Conservation (phyloP, 768 basidiomycete species). For the Coprinopsis marcescibilis region DNA sequence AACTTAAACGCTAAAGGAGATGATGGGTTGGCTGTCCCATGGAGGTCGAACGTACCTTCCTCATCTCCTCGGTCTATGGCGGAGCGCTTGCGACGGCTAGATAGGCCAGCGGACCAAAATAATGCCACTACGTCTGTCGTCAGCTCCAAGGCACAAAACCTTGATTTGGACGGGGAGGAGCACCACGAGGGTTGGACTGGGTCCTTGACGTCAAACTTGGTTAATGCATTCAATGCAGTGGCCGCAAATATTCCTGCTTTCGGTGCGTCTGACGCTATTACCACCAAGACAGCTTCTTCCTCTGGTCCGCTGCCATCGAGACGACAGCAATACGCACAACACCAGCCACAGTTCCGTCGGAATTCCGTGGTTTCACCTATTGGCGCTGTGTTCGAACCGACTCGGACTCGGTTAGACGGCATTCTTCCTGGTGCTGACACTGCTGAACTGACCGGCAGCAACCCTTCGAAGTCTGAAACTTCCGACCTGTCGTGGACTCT, state of each 20-base stretch:
- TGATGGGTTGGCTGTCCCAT: conserved; percentile 24
- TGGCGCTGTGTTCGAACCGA: too few relatives aligned
- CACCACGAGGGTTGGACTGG: conserved; percentile 34
- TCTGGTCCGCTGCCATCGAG: not conserved
- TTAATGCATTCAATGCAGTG: conserved; percentile 45
- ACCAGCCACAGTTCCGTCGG: too few relatives aligned
- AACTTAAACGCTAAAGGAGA: conserved; percentile 23
- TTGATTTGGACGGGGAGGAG: not conserved
- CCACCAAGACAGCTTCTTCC: conserved; percentile 6
- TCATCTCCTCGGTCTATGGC: conserved; percentile 16
- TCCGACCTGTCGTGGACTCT: too few relatives aligned
- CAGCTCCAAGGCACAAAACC: conserved; percentile 12
- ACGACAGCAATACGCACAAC: not conserved
- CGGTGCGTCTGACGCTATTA: not conserved
- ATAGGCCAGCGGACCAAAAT: conserved; percentile 14
- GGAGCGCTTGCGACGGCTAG: conserved; percentile 18
- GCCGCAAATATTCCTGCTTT: conserved; percentile 32
- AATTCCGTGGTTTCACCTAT: too few relatives aligned
- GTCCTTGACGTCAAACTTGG: conserved; percentile 37
- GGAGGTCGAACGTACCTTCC: conserved; percentile 14
- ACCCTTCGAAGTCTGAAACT: too few relatives aligned
- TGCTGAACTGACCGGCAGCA: too few relatives aligned
- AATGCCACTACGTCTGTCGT: not conserved
- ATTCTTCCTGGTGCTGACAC: too few relatives aligned
- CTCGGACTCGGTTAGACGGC: too few relatives aligned